Percentiles rank a stretch among this genome's conserved stretches.
Evolutionary conservation across 2,329 filamentous ascomycete species (phyloP).

Genomic region (Cercospora berteroae): DNA sequence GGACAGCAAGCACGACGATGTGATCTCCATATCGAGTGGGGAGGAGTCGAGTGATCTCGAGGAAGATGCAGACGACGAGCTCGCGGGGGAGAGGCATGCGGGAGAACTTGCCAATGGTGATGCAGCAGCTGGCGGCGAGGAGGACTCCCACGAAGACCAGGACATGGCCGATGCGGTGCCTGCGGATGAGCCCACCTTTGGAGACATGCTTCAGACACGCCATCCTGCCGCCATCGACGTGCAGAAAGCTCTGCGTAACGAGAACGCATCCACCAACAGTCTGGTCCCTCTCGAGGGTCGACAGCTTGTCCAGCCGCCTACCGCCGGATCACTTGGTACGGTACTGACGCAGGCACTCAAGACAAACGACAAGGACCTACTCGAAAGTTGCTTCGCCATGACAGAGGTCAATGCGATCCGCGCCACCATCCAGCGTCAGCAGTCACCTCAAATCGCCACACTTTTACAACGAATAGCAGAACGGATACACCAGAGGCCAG

Average conservation of each 20-base stretch:
- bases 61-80: slow-evolving; percentile 24
- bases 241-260: slow-evolving; percentile 49
- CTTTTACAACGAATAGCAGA: slow-evolving; percentile 83
- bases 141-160: slow-evolving; percentile 29
- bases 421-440: slow-evolving; percentile 85
- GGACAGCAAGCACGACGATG: slow-evolving; percentile 2
- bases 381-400: slow-evolving; percentile 87
- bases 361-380: slow-evolving; percentile 83
- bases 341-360: slow-evolving; percentile 91
- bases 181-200: slow-evolving; percentile 66
- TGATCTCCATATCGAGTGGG: slow-evolving; percentile 51
- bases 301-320: slow-evolving; percentile 35
- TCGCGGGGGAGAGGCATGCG: slow-evolving; percentile 3
- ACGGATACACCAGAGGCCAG: slow-evolving; percentile 80
- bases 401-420: slow-evolving; percentile 74
- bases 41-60: slow-evolving; percentile 38
- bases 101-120: slow-evolving; percentile 26
- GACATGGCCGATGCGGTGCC: slow-evolving; percentile 30
- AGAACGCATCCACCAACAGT: slow-evolving; percentile 40
- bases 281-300: slow-evolving; percentile 47
- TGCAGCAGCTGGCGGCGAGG: slow-evolving; percentile 29
- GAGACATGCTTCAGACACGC: slow-evolving; percentile 72
- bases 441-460: slow-evolving; percentile 74
- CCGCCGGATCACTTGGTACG: slow-evolving; percentile 75
- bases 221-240: slow-evolving; percentile 71